These are phyloP conservation scores for Coelastrella sp. DNA, from an alignment of 139 green algal genomes.

Conservation along the genomic window DNA sequence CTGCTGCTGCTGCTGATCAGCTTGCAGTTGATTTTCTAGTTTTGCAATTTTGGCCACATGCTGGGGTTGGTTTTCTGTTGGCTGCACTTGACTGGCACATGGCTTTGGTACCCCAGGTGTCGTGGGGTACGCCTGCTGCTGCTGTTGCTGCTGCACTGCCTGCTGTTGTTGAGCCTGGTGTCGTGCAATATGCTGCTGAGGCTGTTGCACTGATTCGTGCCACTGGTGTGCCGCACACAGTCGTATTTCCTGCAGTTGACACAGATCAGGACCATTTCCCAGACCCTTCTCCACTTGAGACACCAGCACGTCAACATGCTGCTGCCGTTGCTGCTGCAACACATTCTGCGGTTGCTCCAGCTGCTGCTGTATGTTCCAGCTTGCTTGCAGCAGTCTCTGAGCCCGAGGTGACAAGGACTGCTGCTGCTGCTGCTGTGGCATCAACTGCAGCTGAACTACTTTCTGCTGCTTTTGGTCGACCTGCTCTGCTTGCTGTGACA, in stretches of 20 bases:
- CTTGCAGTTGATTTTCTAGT: background rate
- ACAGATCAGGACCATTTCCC: background rate
- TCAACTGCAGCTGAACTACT: background rate
- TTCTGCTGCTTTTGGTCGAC: background rate
- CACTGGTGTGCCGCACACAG: background rate
- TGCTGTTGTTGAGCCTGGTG: background rate
- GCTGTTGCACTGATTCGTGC: background rate
- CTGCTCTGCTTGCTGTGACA: no score
- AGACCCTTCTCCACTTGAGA: background rate
- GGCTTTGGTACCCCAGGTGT: no score
- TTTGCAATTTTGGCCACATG: background rate
- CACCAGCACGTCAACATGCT: background rate
- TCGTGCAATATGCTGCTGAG: no score
- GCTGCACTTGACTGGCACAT: background rate
- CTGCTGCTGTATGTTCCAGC: background rate
- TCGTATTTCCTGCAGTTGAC: background rate
- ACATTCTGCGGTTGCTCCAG: background rate
- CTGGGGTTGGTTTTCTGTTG: background rate
- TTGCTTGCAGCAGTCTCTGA: background rate
- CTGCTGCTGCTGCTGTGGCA: background rate
- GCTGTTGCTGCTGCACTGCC: background rate
- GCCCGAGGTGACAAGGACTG: background rate
- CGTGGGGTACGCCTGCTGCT: no score
- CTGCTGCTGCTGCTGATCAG: background rate
- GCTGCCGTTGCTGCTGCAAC: background rate